Base-by-base conservation (phyloP, 768 basidiomycete genomes). In the Pleurotus platypus region DNA sequence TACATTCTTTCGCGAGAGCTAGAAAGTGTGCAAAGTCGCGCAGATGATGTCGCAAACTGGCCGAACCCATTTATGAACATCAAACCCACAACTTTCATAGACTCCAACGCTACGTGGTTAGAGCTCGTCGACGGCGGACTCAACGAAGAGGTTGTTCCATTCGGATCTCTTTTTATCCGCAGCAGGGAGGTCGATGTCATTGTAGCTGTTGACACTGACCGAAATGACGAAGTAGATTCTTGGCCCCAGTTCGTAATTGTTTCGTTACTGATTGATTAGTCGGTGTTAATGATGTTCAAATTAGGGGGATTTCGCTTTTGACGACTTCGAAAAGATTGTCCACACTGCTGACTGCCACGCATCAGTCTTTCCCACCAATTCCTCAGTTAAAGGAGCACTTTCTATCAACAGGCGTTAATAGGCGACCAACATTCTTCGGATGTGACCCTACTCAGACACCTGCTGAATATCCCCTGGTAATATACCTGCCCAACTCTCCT, bases 401-500 rank as follows among this genome's bases (percentile, higher is more conserved):
- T 67, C 64, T 86, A 35, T 66, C 70, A 1, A 79, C 78, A 4
- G 87, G 87, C 37, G 77, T 90, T 0, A 89, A 85, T 64, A 72
- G 70, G 45, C 81, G 86, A 26, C 82, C 89, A 2, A 87, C 87
- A 0, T 91, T 93, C 73, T 92, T 91, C 71, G 91, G 91, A 2
- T 92, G 91, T 66, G 71, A 87, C 63, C 80, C 84, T 13, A 64
- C 55, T 2, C 66, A 77, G 46, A 67, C 22, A 4, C 78, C 84
- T 12, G 69, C 81, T 1, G 80, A 82, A 57, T 87, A 78, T 59
- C 90, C 90, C 0, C 61, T 92, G n/a, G 69, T 92, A 38, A 79
- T 92, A 45, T 91, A 88, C 63, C 73, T 92, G 5, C 91, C 92
- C 5, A 90, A 87, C 66, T 78, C 88, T 27, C 87, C 90, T 16